Evolutionary conservation across 2,329 filamentous ascomycete genomes (phyloP), one percentile per base, ranked within the genome.

Genomic region (Biscogniauxia marginata): DNA sequence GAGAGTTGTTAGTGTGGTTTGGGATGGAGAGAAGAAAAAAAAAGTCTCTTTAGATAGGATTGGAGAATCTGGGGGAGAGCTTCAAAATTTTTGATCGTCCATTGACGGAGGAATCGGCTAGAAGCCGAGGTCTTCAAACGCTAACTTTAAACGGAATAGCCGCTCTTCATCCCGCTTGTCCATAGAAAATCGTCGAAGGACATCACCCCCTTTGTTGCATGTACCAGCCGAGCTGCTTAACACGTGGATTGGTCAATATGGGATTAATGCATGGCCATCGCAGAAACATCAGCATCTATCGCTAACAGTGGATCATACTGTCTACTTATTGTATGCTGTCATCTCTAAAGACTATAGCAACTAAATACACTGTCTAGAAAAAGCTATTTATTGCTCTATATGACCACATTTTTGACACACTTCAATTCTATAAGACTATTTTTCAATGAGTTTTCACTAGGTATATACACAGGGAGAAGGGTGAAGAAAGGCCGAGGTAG

Each of bases 131-230:
- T 63, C 57, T 45, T 49, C 59, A 30, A 16, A 54, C 59, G 65
- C 71, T 74, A 75, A 62, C 3, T 71, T 63, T 0, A 50, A 66
- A 1, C 0, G 65, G 65, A 9, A 53, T 76, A 71, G 75, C 60
- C 65, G 49, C 30, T 19, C 50, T 30, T 20, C 47, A 24, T 57
- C 56, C 59, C 51, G 52, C 49, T 50, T 52, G 34, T 44, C 56
- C 59, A 58, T 72, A 56, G 70, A 72, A 72, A 66, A 70, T 64
- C 66, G 61, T 72, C 64, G 70, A 72, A 71, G 52, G 20, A n/a
- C 21, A 47, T 22, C 7, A n/a, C 20, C 46, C n/a, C 13, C 8
- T 21, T 46, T 48, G 13, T 20, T 54, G n/a, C 18, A 24, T 49
- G 5, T n/a, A 18, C 20, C 2, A 18, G 4, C 11, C 24, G 16